phyloP scores from a whole-genome alignment of 257 asterid species.

The Ajuga chamaepitys region DNA sequence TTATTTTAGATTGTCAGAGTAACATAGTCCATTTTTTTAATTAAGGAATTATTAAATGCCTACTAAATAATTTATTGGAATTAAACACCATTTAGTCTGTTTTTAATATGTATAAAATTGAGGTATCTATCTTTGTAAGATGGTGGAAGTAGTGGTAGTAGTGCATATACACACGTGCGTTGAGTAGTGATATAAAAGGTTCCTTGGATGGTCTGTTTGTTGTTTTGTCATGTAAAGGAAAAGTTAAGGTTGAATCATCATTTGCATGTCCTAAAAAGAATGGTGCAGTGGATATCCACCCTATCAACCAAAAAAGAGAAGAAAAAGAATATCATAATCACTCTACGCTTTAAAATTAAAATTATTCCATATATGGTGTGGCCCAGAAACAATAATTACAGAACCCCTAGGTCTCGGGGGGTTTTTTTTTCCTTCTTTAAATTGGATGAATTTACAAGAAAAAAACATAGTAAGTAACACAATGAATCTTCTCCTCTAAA shows the following conservation, averaged over 20 bases:
- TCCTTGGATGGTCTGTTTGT: neutral
- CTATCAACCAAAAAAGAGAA: slow-evolving; percentile 22
- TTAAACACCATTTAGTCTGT: no score
- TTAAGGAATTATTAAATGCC: no score
- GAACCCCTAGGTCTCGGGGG: neutral
- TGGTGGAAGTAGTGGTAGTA: no score
- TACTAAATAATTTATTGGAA: no score
- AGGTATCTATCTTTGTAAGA: no score
- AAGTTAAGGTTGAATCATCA: slow-evolving; percentile 30
- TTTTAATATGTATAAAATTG: no score
- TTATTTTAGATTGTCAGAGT: no score
- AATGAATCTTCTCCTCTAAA: no score
- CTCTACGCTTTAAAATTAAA: slow-evolving; percentile 15
- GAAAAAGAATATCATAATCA: slow-evolving; percentile 15
- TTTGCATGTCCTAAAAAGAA: slow-evolving; percentile 24
- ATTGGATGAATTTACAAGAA: neutral
- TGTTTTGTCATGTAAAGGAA: slow-evolving; percentile 15
- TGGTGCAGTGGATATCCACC: slow-evolving; percentile 21
- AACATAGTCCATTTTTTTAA: no score
- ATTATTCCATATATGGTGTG: slow-evolving; percentile 38
- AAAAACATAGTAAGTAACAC: no score
- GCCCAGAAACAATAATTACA: slow-evolving; percentile 34
- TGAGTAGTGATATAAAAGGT: neutral
- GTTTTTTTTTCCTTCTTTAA: neutral
- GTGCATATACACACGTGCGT: no score